Evolutionary conservation across 2,329 filamentous ascomycete genomes (phyloP), one percentile per base, ranked within the genome.

Genomic region (Sporothrix phasma): DNA sequence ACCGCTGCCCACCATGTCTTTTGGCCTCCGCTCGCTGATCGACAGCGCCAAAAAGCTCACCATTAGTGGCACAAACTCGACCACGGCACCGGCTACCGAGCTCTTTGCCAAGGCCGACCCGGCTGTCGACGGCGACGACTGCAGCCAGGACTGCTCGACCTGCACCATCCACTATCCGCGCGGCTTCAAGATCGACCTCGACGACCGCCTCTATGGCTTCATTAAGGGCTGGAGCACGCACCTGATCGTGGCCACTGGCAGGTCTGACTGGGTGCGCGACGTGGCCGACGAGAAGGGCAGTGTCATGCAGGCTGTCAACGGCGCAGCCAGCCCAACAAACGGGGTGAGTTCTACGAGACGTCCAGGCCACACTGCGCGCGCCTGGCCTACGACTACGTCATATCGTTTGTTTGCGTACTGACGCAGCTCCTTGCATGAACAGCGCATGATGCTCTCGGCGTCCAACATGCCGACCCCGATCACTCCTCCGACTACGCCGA

Each of bases 201-300:
- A 81, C 6, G 91, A 96, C 72, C 79, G 86, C 70, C 77, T 99
- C 58, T 97, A 95, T 73, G 94, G 93, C 0, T 81, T 89, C 65
- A 84, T 97, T 67, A 89, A 91, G 72, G 90, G 86, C 41, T 97
- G 91, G 89, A 87, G 85, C 71, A 94, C 92, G 22, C 94, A 99
- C 76, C 73, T 96, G 67, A 79, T 99, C 37, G 91, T 97, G 17
- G 94, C 91, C 26, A 99, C 94, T n/a, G 90, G 92, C 66, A 96
- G 97, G 83, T 83, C 87, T 29, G 94, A 99, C 76, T 99, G 94
- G 94, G 88, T 93, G 72, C 79, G 90, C 66, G 88, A 96, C 77
- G 90, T 96, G 53, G 85, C 84, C 64, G 89, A 97, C 72, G 94
- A 97, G 79, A 87, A 89, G 75, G 89, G 88, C 5, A 91, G 88